Conservation (phyloP, 208 protist species). For the Paratrypanosoma confusum region DNA sequence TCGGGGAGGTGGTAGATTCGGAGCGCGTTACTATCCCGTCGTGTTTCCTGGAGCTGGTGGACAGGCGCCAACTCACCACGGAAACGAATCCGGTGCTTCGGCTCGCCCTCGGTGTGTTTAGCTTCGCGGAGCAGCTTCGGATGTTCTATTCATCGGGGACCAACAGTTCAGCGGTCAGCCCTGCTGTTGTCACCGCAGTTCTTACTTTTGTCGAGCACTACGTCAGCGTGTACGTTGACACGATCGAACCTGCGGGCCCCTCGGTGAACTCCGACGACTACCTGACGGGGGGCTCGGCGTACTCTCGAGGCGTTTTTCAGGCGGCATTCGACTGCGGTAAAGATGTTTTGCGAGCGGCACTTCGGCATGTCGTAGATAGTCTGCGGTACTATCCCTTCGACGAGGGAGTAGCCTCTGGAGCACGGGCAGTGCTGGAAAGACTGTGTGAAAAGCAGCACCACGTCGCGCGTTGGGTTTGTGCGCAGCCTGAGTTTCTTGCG, state of each 20-base stretch:
- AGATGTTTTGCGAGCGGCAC: conserved; percentile 26
- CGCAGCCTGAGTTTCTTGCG: neutral
- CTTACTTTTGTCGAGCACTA: conserved; percentile 39
- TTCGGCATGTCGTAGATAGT: conserved; percentile 15
- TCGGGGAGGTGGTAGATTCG: no score
- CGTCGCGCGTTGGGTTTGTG: neutral
- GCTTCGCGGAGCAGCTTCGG: conserved; percentile 2
- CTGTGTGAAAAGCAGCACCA: conserved; percentile 23
- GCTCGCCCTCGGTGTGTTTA: conserved; percentile 9
- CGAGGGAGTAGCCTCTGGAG: conserved; percentile 25
- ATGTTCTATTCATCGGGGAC: no score
- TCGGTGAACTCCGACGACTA: no score
- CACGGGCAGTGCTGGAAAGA: conserved; percentile 38
- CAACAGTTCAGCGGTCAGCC: conserved; percentile 14
- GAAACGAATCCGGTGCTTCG: conserved; percentile 13
- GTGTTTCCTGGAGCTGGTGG: conserved; percentile 23
- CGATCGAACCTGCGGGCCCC: no score
- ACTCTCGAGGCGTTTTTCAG: conserved; percentile 23
- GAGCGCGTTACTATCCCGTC: no score
- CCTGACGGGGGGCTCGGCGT: conserved; percentile 7
- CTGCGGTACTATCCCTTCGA: conserved; percentile 41
- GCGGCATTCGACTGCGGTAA: conserved; percentile 7
- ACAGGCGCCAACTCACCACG: conserved; percentile 4
- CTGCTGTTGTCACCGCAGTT: conserved; percentile 45
- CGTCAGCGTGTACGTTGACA: conserved; percentile 43